Base-by-base conservation (phyloP, 1,284 basidiomycete genomes). In the Ganoderma meredithae region DNA sequence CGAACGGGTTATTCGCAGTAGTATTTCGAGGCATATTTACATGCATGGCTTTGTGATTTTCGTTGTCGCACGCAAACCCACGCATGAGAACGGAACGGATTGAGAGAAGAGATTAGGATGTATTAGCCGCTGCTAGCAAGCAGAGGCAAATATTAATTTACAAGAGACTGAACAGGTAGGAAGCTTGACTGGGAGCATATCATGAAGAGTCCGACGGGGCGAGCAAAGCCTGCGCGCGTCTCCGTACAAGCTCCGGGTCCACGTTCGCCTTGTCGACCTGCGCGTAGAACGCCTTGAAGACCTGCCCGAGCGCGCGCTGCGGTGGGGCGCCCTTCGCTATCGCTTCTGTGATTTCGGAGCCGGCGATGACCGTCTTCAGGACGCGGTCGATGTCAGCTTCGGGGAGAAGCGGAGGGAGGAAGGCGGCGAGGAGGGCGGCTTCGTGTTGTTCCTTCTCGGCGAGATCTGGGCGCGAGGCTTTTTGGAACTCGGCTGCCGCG, bases 201-300 rank as follows among this genome's bases (percentile, higher is more conserved):
- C 27, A 31, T 31, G 27, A 31, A 31, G 27, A 31, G 27, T 31
- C 27, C 19, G 40, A 27, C 17, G 33, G 15, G 17, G 79, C 69
- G 62, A 88, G 70, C 40, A 90, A 74, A 33, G 76, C 79, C 49
- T 84, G 80, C 13, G 84, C 82, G 71, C 86, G 83, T 62, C 80
- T 76, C 71, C 86, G 90, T 17, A 93, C 88, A 53, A 88, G 75
- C 58, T 84, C 81, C 1, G 85, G 73, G 73, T 90, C 86, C 1
- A 92, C 90, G 22, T 76, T 77, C 7, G 85, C 83, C 73, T 84
- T 88, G 76, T 92, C 89, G 3, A 92, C 83, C 68, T 81, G 80
- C 17, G 81, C 76, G 76, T 90, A 92, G 76, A 93, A 92, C 17
- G 80, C 78, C 75, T 89, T 91, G 79, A 90, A 85, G 67, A 91